Evolutionary conservation across 1,139 yeast genomes (phyloP), one percentile per base, ranked within the genome.

Genomic region (Geotrichum siamense): DNA sequence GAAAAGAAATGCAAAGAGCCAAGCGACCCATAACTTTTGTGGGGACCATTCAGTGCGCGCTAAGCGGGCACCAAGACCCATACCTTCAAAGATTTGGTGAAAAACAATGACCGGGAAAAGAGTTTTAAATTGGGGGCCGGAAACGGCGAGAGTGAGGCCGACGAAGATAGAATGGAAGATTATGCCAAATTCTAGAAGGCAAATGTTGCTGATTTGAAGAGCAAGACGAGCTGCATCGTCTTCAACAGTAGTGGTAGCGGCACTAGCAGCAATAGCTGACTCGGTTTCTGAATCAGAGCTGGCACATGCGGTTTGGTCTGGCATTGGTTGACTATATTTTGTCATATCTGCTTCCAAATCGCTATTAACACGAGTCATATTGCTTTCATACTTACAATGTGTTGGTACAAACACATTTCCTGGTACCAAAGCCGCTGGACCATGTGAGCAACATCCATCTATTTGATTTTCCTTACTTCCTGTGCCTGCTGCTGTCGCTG

Each of bases 11-110:
- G 78, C 78, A 53, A 80, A 65, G 1, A 72, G 35, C 76, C 81
- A 80, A 17, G 89, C 85, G 20, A 79, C 67, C 60, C 58, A 61
- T 34, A 53, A 49, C 56, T 69, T 71, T 35, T 61, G 49, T 21
- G 63, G 60, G 22, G 84, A 80, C 87, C 91, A 84, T 32, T 72
- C 68, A 4, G 84, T 76, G 22, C 76, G 72, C 1, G 95, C 86
- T 45, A 87, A 72, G 61, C 96, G 75, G 5, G 94, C 76, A 43
- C 96, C 96, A 55, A 87, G 71, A 55, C 96, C 96, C 47, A 87
- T 71, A 45, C 96, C 96, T 69, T 87, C 96, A 61, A 87, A 87
- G 67, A 82, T 73, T 66, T 87, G 96, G 65, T 87, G 96, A 75
- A 87, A 86, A 2, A 83, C 79, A 45, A 87, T 64, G 16, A 86